Evolutionary conservation across 768 basidiomycete genomes (phyloP).

Genomic region (Trametes gibbosa): DNA sequence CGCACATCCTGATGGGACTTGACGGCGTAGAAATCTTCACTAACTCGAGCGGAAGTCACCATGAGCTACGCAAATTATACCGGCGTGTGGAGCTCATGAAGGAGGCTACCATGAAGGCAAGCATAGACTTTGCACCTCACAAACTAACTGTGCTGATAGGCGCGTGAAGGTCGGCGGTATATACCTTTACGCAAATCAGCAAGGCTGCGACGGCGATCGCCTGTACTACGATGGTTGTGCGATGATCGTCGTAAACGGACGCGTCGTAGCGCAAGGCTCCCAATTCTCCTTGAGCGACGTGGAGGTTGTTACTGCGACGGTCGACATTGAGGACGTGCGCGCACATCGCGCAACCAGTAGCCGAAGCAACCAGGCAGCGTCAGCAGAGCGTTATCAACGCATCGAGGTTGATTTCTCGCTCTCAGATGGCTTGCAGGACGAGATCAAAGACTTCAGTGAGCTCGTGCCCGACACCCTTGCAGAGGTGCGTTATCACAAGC

Average conservation of each 20-base stretch:
- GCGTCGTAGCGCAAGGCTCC: conserved; percentile 89
- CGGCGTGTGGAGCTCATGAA: conserved; percentile 92
- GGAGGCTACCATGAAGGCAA: conserved; percentile 92
- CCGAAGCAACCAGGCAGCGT: conserved; percentile 86
- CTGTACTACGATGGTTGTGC: conserved; percentile 98
- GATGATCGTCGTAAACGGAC: conserved; percentile 93
- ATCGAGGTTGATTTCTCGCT: conserved; percentile 81
- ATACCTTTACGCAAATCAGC: conserved; percentile 98
- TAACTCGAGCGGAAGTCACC: conserved; percentile 97
- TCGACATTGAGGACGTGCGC: conserved; percentile 96
- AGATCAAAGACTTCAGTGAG: conserved; percentile 31
- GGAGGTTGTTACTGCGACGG: conserved; percentile 92
- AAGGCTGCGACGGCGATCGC: conserved; percentile 97
- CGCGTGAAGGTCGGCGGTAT: conserved; percentile 85
- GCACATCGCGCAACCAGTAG: conserved; percentile 83
- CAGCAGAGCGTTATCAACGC: conserved; percentile 71
- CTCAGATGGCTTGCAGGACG: conserved; percentile 58
- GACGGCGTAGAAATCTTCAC: conserved; percentile 99
- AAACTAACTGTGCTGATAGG: not conserved
- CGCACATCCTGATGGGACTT: conserved; percentile 96
- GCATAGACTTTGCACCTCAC: not conserved
- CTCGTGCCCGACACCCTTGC: conserved; percentile 27
- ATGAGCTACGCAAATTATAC: conserved; percentile 95
- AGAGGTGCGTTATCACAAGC: conserved; percentile 72
- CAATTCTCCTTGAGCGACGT: conserved; percentile 97